These are phyloP conservation scores for Beauveria bassiana DNA, from an alignment of 2,329 filamentous ascomycete genomes.

Conservation along the genomic window DNA sequence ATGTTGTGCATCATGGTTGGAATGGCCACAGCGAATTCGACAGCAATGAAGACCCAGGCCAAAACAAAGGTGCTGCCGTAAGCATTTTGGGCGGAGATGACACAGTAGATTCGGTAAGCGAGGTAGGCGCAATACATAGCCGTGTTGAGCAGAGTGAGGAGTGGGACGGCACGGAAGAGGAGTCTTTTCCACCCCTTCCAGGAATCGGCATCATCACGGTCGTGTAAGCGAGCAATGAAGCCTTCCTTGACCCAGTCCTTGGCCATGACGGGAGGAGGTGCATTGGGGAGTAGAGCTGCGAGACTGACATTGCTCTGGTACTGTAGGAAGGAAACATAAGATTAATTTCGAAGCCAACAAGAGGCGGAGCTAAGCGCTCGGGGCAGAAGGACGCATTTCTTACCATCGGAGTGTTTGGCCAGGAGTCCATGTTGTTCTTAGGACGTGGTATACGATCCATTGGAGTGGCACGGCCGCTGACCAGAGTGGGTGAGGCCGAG, in stretches of 20 bases:
- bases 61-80: conserved; percentile 34
- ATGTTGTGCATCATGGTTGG: conserved; percentile 49
- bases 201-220: conserved; percentile 35
- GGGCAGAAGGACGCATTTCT: not conserved
- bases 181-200: conserved; percentile 37
- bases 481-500: conserved; percentile 23
- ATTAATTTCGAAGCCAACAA: not conserved
- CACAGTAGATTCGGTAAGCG: conserved; percentile 41
- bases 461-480: conserved; percentile 21
- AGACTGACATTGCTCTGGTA: conserved; percentile 36
- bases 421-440: conserved; percentile 18
- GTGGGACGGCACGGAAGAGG: conserved; percentile 30
- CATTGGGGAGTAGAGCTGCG: conserved; percentile 29
- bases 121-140: conserved; percentile 42
- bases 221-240: conserved; percentile 31
- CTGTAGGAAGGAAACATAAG: conserved; percentile 17
- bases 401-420: conserved; percentile 21
- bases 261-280: conserved; percentile 21
- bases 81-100: conserved; percentile 41
- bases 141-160: conserved; percentile 33
- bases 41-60: conserved; percentile 50
- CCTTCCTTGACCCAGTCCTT: conserved; percentile 26
- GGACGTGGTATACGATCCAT: conserved; percentile 16
- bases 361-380: not conserved
- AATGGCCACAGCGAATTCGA: conserved; percentile 45